A percentile compares a stretch with the other conserved stretches of the same genome.
phyloP scores from a whole-genome alignment of 139 green algal species.

The Dunaliella sp. region DNA sequence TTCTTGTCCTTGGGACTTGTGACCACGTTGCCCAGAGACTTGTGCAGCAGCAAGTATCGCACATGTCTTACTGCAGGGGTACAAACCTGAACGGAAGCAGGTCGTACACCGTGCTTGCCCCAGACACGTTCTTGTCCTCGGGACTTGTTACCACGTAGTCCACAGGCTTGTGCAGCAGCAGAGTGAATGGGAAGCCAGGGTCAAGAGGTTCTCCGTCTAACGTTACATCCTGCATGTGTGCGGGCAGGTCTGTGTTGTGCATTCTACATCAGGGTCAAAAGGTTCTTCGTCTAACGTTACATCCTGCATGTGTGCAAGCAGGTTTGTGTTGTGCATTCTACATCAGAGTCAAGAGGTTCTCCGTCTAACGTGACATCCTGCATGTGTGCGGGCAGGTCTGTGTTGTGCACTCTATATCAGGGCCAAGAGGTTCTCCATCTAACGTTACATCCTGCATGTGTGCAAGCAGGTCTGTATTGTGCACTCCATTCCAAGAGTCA shows the following conservation, averaged over 20 bases:
- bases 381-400: too few relatives aligned
- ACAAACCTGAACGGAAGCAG: conserved; percentile 57
- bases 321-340: too few relatives aligned
- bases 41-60: conserved; percentile 58
- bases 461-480: too few relatives aligned
- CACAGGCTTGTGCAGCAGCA: conserved; percentile 56
- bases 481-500: too few relatives aligned
- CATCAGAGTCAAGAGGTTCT: conserved; percentile 50
- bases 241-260: too few relatives aligned
- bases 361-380: conserved; percentile 42
- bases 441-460: conserved; percentile 37
- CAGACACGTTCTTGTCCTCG: conserved; percentile 45
- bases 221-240: conserved; percentile 34
- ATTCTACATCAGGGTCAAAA: conserved; percentile 50
- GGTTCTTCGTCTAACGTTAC: conserved; percentile 49
- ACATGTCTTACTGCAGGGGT: too few relatives aligned
- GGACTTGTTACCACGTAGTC: conserved; percentile 55
- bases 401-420: too few relatives aligned
- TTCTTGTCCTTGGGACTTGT: too few relatives aligned
- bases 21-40: too few relatives aligned
- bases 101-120: conserved; percentile 54
- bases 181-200: conserved; percentile 27
- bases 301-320: too few relatives aligned
- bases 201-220: conserved; percentile 54
- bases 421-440: conserved; percentile 52